Evolutionary conservation across 352 stramenopile species (phyloP).

Genomic region (Aphanomyces astaci): DNA sequence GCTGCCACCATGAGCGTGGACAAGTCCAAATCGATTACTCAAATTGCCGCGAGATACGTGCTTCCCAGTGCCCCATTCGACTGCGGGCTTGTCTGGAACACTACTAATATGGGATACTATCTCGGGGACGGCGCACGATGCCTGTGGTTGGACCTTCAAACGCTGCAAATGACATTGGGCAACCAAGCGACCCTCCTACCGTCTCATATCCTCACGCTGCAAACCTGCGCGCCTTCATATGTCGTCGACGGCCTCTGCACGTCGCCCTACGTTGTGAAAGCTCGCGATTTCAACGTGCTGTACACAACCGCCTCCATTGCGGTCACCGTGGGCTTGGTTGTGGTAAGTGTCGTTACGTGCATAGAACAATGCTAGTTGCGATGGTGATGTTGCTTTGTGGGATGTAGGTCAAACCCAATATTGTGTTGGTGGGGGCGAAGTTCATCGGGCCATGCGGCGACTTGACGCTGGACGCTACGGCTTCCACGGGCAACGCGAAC

Average conservation of each 20-base stretch:
- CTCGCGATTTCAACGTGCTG: conserved; percentile 16
- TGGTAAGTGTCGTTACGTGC: neutral
- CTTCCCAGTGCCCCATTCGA: conserved; percentile 28
- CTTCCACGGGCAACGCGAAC: conserved; percentile 46
- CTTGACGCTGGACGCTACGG: conserved; percentile 41
- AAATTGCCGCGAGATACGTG: conserved; percentile 14
- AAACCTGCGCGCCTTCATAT: conserved; percentile 34
- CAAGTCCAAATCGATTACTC: neutral
- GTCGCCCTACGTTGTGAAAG: conserved; percentile 16
- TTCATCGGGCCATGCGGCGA: conserved; percentile 51
- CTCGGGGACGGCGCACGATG: conserved; percentile 37
- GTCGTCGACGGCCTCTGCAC: neutral
- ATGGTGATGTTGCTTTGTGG: too few relatives aligned
- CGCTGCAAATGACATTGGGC: conserved; percentile 43
- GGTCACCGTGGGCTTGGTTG: conserved; percentile 9
- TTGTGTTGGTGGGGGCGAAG: conserved; percentile 43
- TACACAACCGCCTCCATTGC: conserved; percentile 22
- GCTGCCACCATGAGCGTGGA: conserved; percentile 49
- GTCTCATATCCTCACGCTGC: conserved; percentile 38
- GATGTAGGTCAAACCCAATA: conserved; percentile 26
- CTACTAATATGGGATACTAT: conserved; percentile 28
- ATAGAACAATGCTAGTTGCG: too few relatives aligned
- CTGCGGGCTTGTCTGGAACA: conserved; percentile 42
- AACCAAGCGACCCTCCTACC: conserved; percentile 35
- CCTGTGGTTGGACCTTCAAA: conserved; percentile 48